Base-by-base conservation (phyloP, 495 filamentous ascomycete species). In the Aspergillus carlsbadensis region DNA sequence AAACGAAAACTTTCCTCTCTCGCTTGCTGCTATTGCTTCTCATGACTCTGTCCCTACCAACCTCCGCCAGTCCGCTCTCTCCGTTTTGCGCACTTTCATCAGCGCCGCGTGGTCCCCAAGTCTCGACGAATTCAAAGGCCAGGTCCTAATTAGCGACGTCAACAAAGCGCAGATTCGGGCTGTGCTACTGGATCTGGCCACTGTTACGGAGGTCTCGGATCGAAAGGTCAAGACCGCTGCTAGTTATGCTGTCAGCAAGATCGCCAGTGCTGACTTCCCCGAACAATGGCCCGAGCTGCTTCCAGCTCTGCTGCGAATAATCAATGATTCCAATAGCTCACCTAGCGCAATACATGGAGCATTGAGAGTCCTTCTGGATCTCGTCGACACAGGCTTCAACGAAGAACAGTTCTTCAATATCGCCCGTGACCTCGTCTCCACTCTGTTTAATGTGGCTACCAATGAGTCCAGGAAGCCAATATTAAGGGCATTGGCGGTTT, bases 321-420 rank as follows among this genome's bases (percentile, higher is more conserved):
- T 98, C 65, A 77, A 75, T 36, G 69, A 77, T 41, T 77, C 83
- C 39, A 79, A 76, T 51, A 89, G 88, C 20, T 84, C 76, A 54
- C 87, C 92, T 51, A 74, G 74, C 14, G 92, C 95, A 62, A 77
- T 96, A 43, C 92, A 96, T 67, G 94, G 95, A 22, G 90, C 92
- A 2, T 73, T 98, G 61, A 87, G 87, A 61, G 91, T 96, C 24
- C 81, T 96, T n/a, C 75, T 82, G 54, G 93, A 97, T 69, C 74
- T 98, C 34, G 91, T 98, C 10, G 91, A 98, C 45, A 93, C 96
- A 51, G 87, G 90, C 24, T 82, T 98, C 62, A 92, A 85, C 58
- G 95, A 97, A 56, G 89, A 93, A 56, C 92, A 96, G 58, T 98
- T 98, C 78, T 96, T 96, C 66, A 80, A 80, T 47, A 86, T 91